These are phyloP conservation scores for Agaricus bisporus DNA, from an alignment of 768 basidiomycete genomes.

Conservation along the genomic window DNA sequence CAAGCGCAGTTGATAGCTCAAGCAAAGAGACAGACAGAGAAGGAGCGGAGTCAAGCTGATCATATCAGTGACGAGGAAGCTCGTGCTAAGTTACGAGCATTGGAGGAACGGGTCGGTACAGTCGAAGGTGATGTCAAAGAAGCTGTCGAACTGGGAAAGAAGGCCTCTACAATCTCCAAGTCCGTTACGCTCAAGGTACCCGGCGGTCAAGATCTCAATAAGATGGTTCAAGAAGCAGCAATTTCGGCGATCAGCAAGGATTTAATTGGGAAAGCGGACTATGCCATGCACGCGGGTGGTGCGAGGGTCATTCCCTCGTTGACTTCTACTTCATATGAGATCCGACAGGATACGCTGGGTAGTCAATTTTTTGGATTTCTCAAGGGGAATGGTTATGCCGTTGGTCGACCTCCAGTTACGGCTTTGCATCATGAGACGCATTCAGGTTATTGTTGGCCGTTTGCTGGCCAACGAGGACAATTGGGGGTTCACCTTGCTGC, in stretches of 20 bases:
- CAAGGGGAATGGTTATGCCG: conserved; percentile 54
- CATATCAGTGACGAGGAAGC: conserved; percentile 50
- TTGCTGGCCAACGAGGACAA: conserved; percentile 71
- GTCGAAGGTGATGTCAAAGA: conserved; percentile 66
- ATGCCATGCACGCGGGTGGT: conserved; percentile 78
- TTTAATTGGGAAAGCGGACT: conserved; percentile 75
- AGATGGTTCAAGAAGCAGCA: conserved; percentile 66
- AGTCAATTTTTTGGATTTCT: conserved; percentile 47
- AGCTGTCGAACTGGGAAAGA: conserved; percentile 65
- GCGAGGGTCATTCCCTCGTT: conserved; percentile 75
- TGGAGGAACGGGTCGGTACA: conserved; percentile 58
- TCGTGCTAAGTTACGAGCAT: conserved; percentile 39
- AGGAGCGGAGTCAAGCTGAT: conserved; percentile 15
- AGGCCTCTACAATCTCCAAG: conserved; percentile 38
- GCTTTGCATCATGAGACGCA: conserved; percentile 84
- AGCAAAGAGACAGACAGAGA: conserved; percentile 16
- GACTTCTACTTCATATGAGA: conserved; percentile 74
- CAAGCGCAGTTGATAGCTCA: conserved; percentile 33
- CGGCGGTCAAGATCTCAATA: conserved; percentile 67
- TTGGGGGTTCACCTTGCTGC: conserved; percentile 76
- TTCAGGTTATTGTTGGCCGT: conserved; percentile 92
- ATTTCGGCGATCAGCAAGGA: conserved; percentile 72
- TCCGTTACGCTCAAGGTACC: conserved; percentile 62
- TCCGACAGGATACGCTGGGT: conserved; percentile 46
- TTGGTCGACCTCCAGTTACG: conserved; percentile 79